Conservation (phyloP, 1,139 yeast genomes). For the Suhomyces wounanorum region DNA sequence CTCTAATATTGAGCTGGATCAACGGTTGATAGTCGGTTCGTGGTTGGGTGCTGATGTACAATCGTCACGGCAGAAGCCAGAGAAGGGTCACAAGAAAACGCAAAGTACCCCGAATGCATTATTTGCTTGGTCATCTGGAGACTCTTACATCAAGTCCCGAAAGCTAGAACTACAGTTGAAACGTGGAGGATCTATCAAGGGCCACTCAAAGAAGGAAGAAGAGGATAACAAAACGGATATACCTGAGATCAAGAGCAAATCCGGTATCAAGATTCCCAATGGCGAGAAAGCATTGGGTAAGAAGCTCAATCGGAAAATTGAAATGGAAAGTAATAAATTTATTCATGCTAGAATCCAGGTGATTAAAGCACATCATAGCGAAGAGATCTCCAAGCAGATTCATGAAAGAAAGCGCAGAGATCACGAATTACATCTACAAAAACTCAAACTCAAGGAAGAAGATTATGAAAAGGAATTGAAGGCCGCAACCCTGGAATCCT, state of each 20-base stretch:
- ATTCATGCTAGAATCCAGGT: constrained; percentile 42
- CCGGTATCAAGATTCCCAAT: constrained; percentile 17
- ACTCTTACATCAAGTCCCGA: constrained; percentile 38
- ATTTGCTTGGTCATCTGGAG: constrained; percentile 50
- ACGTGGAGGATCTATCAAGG: constrained; percentile 8
- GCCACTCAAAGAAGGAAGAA: constrained; percentile 6
- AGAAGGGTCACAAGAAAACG: constrained; percentile 7
- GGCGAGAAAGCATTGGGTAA: constrained; percentile 23
- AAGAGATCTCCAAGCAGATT: constrained; percentile 40
- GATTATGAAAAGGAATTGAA: constrained; percentile 39
- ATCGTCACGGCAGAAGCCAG: constrained; percentile 3
- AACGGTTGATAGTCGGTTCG: constrained; percentile 30
- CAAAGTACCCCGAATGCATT: constrained; percentile 33
- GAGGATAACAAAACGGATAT: neutral
- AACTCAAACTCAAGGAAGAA: constrained; percentile 42
- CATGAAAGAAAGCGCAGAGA: constrained; percentile 45
- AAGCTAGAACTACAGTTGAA: constrained; percentile 29
- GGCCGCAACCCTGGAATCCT: constrained; percentile 27
- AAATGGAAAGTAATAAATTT: constrained; percentile 40
- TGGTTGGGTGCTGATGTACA: constrained; percentile 27
- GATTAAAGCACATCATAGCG: constrained; percentile 43
- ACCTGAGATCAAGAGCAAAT: constrained; percentile 4
- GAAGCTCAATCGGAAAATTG: constrained; percentile 34
- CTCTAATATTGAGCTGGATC: constrained; percentile 33
- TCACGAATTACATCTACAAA: constrained; percentile 40